Conservation (phyloP, 495 filamentous ascomycete genomes). For the Hamigera avellanea region DNA sequence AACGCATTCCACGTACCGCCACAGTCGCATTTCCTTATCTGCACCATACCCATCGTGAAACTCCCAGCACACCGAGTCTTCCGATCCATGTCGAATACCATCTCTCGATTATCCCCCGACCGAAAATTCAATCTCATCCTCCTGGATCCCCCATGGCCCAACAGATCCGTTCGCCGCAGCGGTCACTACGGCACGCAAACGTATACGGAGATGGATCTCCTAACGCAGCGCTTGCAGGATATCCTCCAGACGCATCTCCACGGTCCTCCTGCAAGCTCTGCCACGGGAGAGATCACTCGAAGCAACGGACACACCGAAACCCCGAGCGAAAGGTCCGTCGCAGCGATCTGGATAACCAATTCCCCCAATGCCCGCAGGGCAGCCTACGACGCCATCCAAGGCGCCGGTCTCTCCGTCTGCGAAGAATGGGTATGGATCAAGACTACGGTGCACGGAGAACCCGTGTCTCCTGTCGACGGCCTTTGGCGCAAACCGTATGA, state of each 20-base stretch:
- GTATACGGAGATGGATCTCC: slow-evolving; percentile 18
- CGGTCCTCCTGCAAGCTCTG: neutral
- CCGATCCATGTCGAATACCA: slow-evolving; percentile 13
- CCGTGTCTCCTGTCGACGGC: slow-evolving; percentile 55
- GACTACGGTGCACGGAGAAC: slow-evolving; percentile 56
- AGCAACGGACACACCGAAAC: slow-evolving; percentile 2
- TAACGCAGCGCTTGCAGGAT: slow-evolving; percentile 16
- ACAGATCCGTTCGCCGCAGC: slow-evolving; percentile 68
- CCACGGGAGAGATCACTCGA: neutral
- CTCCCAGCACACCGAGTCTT: slow-evolving; percentile 6
- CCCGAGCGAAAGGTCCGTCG: slow-evolving; percentile 16
- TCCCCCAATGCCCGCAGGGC: slow-evolving; percentile 44
- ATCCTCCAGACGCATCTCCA: slow-evolving; percentile 20
- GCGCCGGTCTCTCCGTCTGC: slow-evolving; percentile 49
- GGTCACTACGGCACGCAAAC: slow-evolving; percentile 49
- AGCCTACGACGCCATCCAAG: slow-evolving; percentile 47
- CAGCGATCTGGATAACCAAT: slow-evolving; percentile 85
- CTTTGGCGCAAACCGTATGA: slow-evolving; percentile 82
- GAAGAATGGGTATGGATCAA: slow-evolving; percentile 96
- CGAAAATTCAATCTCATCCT: slow-evolving; percentile 65
- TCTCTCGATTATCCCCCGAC: slow-evolving; percentile 14
- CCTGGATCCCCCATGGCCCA: slow-evolving; percentile 91
- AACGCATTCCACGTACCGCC: slow-evolving; percentile 38
- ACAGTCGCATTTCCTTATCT: slow-evolving; percentile 37
- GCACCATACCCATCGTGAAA: slow-evolving; percentile 18